phyloP scores from a whole-genome alignment of 352 stramenopile genomes.

The Globisporangium camurandrum region DNA sequence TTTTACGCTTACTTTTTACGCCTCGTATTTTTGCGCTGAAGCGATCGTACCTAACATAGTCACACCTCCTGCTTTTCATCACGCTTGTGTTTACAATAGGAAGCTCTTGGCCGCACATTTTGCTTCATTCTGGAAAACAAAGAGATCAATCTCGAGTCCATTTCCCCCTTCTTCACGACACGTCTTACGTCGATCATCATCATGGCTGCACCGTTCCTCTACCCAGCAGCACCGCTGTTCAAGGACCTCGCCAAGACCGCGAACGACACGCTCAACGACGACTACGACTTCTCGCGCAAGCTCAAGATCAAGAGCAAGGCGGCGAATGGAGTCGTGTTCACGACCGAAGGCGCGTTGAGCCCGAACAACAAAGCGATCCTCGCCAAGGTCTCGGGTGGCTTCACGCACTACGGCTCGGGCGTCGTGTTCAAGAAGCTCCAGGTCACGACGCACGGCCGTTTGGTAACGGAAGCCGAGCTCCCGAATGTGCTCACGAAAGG shows the following conservation, averaged over 20 bases:
- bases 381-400: constrained; percentile 70
- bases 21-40: too few species aligned
- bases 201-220: constrained; percentile 58
- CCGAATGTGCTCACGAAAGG: constrained; percentile 70
- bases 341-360: constrained; percentile 76
- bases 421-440: constrained; percentile 86
- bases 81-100: too few species aligned
- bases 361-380: constrained; percentile 80
- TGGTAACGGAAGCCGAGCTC: constrained; percentile 72
- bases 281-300: constrained; percentile 89
- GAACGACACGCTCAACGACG: constrained; percentile 77
- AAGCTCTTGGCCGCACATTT: too few species aligned
- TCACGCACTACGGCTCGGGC: constrained; percentile 50
- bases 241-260: constrained; percentile 85
- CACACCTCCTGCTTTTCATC: too few species aligned
- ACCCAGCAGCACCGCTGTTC: too few species aligned
- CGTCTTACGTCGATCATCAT: too few species aligned
- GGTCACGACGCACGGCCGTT: constrained; percentile 70
- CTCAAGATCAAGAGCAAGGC: constrained; percentile 89
- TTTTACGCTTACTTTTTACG: too few species aligned
- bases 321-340: constrained; percentile 79
- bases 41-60: too few species aligned
- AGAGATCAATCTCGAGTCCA: background rate
- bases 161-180: background rate
- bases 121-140: constrained; percentile 1